phyloP scores from a whole-genome alignment of 2,329 filamentous ascomycete species.

The Mariannaea elegans region DNA sequence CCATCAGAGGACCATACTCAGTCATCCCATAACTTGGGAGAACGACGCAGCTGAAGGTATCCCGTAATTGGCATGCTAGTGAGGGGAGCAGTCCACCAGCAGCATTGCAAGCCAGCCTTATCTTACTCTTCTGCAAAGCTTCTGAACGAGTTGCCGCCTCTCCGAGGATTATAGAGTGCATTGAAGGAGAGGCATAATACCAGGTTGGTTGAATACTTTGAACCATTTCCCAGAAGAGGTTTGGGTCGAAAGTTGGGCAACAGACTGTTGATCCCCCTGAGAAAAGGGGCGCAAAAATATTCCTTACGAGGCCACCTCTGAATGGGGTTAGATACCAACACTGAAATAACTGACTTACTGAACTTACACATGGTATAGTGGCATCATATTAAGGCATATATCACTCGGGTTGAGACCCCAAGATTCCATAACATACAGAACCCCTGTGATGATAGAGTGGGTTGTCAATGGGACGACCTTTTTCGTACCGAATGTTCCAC shows the following conservation, averaged over 20 bases:
- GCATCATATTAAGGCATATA: constrained; percentile 68
- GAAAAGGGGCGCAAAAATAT: constrained; percentile 63
- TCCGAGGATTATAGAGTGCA: constrained; percentile 64
- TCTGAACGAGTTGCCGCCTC: constrained; percentile 51
- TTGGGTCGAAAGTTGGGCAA: constrained; percentile 62
- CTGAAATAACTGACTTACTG: not conserved
- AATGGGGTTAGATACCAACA: constrained; percentile 12
- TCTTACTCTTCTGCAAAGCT: constrained; percentile 52
- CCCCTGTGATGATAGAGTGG: constrained; percentile 60
- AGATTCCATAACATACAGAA: constrained; percentile 61
- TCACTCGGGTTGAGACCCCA: constrained; percentile 59
- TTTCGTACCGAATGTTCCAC: constrained; percentile 66
- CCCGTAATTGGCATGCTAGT: constrained; percentile 56
- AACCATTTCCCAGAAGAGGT: constrained; percentile 64
- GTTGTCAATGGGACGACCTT: constrained; percentile 64
- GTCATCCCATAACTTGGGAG: constrained; percentile 69
- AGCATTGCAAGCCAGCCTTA: constrained; percentile 64
- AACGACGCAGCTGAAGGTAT: constrained; percentile 61
- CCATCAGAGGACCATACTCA: constrained; percentile 47
- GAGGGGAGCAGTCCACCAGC: constrained; percentile 62
- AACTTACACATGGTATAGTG: constrained; percentile 63
- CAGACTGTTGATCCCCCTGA: constrained; percentile 63
- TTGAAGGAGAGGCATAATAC: constrained; percentile 67
- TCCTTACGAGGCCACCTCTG: constrained; percentile 62
- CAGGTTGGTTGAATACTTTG: constrained; percentile 59